Evolutionary conservation across 108 stramenopile genomes (phyloP).

Genomic region (Fragilaria crotonensis): DNA sequence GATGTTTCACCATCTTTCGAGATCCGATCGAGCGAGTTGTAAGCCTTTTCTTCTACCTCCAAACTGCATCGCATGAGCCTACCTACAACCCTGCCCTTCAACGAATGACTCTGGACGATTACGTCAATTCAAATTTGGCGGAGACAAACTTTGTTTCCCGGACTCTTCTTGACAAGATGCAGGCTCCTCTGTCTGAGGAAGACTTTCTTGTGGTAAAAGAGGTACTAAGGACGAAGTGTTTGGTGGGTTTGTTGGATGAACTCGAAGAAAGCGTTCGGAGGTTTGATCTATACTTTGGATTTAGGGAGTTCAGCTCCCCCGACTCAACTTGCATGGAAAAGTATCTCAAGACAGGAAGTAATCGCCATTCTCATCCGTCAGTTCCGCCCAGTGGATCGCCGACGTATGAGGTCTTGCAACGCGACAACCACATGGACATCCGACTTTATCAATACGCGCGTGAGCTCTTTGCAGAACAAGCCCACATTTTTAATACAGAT

Average conservation of each 20-base stretch:
- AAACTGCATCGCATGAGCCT: conserved; percentile 42
- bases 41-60: conserved; percentile 49
- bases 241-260: conserved; percentile 8
- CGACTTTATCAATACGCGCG: conserved; percentile 3
- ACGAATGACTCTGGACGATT: conserved; percentile 33
- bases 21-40: conserved; percentile 44
- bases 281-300: conserved; percentile 11
- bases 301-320: not conserved
- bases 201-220: not conserved
- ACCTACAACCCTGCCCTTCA: conserved; percentile 38
- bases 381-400: not conserved
- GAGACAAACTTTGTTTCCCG: conserved; percentile 2
- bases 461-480: conserved; percentile 5
- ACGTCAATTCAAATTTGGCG: conserved; percentile 16
- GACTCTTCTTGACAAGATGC: conserved; percentile 1
- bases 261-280: not conserved
- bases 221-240: conserved; percentile 4
- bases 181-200: conserved; percentile 1
- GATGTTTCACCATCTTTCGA: conserved; percentile 29
- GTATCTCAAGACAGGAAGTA: conserved; percentile 1
- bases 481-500: too few relatives aligned
- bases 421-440: not conserved
- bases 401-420: not conserved
- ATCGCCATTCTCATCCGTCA: not conserved
- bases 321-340: not conserved